These are phyloP conservation scores for Psilocybe cubensis DNA, from an alignment of 768 basidiomycete species.

Conservation along the genomic window DNA sequence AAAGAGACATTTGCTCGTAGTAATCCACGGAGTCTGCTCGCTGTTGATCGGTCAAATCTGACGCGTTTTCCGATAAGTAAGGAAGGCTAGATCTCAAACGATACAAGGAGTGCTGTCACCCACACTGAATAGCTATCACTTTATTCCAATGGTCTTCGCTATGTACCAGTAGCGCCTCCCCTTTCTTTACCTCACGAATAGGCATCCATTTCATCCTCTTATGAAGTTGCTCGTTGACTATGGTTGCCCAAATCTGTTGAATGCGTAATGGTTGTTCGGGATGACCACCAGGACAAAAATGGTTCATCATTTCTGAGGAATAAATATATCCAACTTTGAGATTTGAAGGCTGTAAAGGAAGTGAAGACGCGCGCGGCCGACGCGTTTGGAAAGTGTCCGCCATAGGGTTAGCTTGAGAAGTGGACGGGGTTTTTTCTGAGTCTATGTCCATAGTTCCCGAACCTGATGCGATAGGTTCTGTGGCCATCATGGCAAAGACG, in stretches of 20 bases:
- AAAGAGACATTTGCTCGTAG: constrained; percentile 92
- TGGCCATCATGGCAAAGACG: background rate
- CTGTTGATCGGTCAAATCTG: constrained; percentile 78
- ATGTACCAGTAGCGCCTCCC: constrained; percentile 90
- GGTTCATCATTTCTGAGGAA: constrained; percentile 84
- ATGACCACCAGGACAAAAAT: constrained; percentile 62
- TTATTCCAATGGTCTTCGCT: constrained; percentile 92
- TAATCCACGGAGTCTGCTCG: constrained; percentile 76
- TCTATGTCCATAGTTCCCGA: constrained; percentile 3
- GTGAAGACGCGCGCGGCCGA: constrained; percentile 45
- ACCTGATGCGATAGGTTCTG: background rate
- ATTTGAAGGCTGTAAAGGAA: constrained; percentile 40
- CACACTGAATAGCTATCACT: constrained; percentile 82
- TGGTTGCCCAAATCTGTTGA: constrained; percentile 66
- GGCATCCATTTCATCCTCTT: constrained; percentile 78
- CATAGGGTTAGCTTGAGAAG: background rate
- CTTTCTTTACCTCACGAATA: constrained; percentile 70
- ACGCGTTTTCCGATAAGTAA: constrained; percentile 11
- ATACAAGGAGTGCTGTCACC: constrained; percentile 34
- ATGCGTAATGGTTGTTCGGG: constrained; percentile 88
- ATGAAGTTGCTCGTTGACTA: constrained; percentile 63
- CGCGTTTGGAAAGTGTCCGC: background rate
- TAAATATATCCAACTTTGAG: constrained; percentile 84
- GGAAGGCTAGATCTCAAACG: constrained; percentile 5
- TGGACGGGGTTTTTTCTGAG: background rate